Evolutionary conservation across 2,329 filamentous ascomycete genomes (phyloP).

Genomic region (Fusarium pininemorale): DNA sequence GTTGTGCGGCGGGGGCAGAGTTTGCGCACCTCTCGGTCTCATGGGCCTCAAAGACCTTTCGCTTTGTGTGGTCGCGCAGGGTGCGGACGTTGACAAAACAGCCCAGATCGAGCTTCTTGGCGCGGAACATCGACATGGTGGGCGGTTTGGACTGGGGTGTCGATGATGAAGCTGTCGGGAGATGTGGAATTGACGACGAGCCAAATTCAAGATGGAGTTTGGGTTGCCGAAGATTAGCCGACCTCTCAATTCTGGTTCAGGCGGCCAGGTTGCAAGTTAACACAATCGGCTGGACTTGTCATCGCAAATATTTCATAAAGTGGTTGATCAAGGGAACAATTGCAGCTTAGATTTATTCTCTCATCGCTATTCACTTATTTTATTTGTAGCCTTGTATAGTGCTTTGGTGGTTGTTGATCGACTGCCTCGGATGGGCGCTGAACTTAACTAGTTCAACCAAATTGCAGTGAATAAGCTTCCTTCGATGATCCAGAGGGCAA

Average conservation of each 20-base stretch:
- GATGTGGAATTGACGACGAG: slow-evolving; percentile 15
- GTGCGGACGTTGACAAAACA: slow-evolving; percentile 87
- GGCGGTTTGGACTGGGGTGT: slow-evolving; percentile 30
- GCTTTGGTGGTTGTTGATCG: background rate
- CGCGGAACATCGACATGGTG: slow-evolving; percentile 84
- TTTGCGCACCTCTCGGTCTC: slow-evolving; percentile 83
- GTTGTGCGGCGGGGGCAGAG: background rate
- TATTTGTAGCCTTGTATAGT: background rate
- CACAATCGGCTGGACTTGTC: background rate
- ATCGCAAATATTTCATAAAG: too few species aligned
- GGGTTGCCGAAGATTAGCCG: slow-evolving; percentile 25
- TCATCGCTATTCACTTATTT: background rate
- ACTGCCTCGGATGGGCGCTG: too few species aligned
- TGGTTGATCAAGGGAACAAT: background rate
- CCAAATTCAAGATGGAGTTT: slow-evolving; percentile 14
- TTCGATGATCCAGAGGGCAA: accelerated
- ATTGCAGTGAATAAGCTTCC: accelerated
- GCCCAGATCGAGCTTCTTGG: slow-evolving; percentile 89
- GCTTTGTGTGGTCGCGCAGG: slow-evolving; percentile 96
- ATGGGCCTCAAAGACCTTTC: slow-evolving; percentile 86
- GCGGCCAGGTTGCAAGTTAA: background rate
- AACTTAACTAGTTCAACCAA: accelerated
- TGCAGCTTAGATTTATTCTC: accelerated
- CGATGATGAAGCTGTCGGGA: slow-evolving; percentile 26
- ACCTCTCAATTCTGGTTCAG: accelerated